Base-by-base conservation (phyloP, 2,329 filamentous ascomycete genomes). In the Myriangium duriaei region DNA sequence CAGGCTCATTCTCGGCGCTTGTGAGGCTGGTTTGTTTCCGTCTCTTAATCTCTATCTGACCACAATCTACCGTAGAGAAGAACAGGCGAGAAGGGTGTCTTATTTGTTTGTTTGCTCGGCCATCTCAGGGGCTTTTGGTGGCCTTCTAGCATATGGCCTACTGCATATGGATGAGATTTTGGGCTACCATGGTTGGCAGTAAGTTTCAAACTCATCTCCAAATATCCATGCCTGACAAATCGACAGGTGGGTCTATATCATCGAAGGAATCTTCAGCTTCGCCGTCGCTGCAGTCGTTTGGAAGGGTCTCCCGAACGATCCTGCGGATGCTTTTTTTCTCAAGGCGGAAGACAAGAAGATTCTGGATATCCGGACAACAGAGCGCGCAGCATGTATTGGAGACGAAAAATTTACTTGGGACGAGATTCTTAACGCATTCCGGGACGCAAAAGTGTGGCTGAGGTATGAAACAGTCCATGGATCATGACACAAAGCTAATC, bases 51-150 rank as follows among this genome's bases (percentile, higher is more conserved):
- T 58, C 1, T 60, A 58, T 11, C 48, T 61, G 14, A 32, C 19
- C 29, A 43, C 39, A 11, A 40, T 37, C 37, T 43, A 43, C 21
- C 17, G 31, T 11, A 37, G 37, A 14, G 26, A n/a, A n/a, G n/a
- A n/a, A 54, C 56, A 62, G 14, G 57, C 62, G 35, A 57, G 56
- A 49, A 52, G 62, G 17, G 49, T 63, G 15, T 59, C 59, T 1
- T 52, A 63, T 12, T 60, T 64, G 41, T 64, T 63, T 46, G 55
- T 56, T 16, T 57, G 57, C 0, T 53, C 54, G 14, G 62, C 61
- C 18, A 51, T 61, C 17, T 58, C 58, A 5, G 60, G 59, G 9
- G 60, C 57, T 10, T 62, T 64, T 40, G 58, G 60, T 16, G 60
- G 57, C 15, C 51, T 63, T 4, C 47, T 62, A 6, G 57, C 58